Evolutionary conservation across 1,284 basidiomycete genomes (phyloP).

Genomic region (Leccinum subfulvum): DNA sequence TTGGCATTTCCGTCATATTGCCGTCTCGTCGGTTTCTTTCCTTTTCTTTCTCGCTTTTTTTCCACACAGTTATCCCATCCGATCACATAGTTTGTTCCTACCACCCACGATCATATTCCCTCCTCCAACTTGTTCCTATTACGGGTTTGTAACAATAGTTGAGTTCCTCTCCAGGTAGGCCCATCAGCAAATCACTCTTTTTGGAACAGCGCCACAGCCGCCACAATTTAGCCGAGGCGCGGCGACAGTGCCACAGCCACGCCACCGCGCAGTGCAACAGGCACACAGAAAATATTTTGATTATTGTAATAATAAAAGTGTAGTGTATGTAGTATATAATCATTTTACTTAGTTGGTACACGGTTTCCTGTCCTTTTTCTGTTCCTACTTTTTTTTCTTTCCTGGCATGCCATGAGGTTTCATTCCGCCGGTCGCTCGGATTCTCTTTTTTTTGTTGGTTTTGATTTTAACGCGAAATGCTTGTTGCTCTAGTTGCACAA

Average conservation of each 20-base stretch:
- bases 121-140: constrained; percentile 28
- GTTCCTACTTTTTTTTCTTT: background rate
- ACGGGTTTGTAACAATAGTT: constrained; percentile 34
- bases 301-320: too few species aligned
- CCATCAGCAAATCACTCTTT: too few species aligned
- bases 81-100: constrained; percentile 22
- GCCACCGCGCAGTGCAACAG: too few species aligned
- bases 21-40: background rate
- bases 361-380: background rate
- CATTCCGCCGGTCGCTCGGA: background rate
- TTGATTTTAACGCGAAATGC: constrained; percentile 7
- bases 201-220: too few species aligned
- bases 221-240: too few species aligned
- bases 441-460: background rate
- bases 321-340: constrained; percentile 30
- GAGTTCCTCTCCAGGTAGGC: constrained; percentile 1
- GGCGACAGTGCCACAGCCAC: too few species aligned
- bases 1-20: constrained; percentile 8
- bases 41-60: constrained; percentile 11
- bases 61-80: constrained; percentile 5
- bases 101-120: constrained; percentile 14
- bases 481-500: background rate
- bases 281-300: too few species aligned
- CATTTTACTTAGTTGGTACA: constrained; percentile 14
- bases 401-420: background rate